Evolutionary conservation across 2,329 filamentous ascomycete genomes (phyloP).

Genomic region (Aspergillus felis): DNA sequence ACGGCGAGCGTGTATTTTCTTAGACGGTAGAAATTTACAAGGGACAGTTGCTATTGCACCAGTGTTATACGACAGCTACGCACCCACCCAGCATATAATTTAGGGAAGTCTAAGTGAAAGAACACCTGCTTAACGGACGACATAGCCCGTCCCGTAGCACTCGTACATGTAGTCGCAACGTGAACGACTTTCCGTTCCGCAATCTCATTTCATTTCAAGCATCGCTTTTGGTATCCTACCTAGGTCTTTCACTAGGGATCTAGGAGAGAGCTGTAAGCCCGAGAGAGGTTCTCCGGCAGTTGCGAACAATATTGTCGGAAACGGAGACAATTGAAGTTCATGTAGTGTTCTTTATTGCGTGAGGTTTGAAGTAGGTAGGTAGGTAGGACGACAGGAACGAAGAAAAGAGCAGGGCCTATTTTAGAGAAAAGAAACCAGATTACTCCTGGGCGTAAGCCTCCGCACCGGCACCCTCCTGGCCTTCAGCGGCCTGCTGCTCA

Average conservation of each 20-base stretch:
- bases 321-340: constrained; percentile 18
- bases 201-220: not conserved
- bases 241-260: constrained; percentile 11
- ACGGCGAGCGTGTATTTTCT: not conserved
- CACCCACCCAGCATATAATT: not conserved
- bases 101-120: not conserved
- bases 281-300: constrained; percentile 2
- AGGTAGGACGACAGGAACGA: constrained; percentile 31
- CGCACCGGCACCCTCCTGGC: constrained; percentile 40
- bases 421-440: constrained; percentile 26
- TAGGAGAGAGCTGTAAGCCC: not conserved
- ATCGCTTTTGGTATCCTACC: constrained; percentile 7
- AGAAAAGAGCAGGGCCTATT: constrained; percentile 22
- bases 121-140: not conserved
- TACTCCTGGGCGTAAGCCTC: constrained; percentile 47
- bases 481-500: constrained; percentile 53
- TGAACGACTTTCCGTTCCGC: not conserved
- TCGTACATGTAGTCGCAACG: not conserved
- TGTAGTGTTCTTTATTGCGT: constrained; percentile 36
- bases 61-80: not conserved
- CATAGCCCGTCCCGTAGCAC: not conserved
- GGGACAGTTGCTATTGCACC: not conserved
- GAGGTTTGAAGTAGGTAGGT: constrained; percentile 30
- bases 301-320: not conserved
- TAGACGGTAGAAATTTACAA: not conserved